Evolutionary conservation across 2,329 filamentous ascomycete species (phyloP).

Genomic region (Pseudogymnoascus verrucosus): DNA sequence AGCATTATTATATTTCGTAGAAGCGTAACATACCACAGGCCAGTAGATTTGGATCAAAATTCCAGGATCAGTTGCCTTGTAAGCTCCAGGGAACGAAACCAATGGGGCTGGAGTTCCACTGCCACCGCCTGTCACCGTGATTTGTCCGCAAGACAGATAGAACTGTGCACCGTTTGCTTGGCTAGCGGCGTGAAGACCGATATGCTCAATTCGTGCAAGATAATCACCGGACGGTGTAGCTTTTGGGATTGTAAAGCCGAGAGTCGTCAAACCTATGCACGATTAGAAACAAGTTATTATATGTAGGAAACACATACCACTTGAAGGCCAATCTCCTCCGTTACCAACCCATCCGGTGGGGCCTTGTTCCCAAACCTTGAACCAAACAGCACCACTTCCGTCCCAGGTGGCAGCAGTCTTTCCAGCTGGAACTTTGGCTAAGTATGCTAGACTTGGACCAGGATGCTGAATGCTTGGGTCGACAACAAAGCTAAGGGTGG

Average conservation of each 20-base stretch:
- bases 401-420: constrained; percentile 18
- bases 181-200: constrained; percentile 20
- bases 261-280: constrained; percentile 12
- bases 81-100: constrained; percentile 31
- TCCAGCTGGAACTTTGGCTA: constrained; percentile 19
- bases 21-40: constrained; percentile 23
- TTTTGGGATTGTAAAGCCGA: constrained; percentile 29
- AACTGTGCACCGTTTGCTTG: constrained; percentile 18
- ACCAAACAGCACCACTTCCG: constrained; percentile 20
- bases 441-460: constrained; percentile 16
- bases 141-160: constrained; percentile 32
- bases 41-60: constrained; percentile 30
- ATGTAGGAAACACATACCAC: neutral
- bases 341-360: neutral
- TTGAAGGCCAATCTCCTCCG: neutral
- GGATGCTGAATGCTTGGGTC: constrained; percentile 33
- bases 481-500: constrained; percentile 7
- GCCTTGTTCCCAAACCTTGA: constrained; percentile 18
- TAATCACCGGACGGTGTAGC: constrained; percentile 32
- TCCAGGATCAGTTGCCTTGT: constrained; percentile 29
- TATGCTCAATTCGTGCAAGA: constrained; percentile 30
- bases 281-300: neutral
- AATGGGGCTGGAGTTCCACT: constrained; percentile 29
- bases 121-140: constrained; percentile 35
- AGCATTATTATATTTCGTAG: neutral